These are phyloP conservation scores for Phalaenopsis equestris DNA, from an alignment of 106 monocot species.

Conservation along the genomic window DNA sequence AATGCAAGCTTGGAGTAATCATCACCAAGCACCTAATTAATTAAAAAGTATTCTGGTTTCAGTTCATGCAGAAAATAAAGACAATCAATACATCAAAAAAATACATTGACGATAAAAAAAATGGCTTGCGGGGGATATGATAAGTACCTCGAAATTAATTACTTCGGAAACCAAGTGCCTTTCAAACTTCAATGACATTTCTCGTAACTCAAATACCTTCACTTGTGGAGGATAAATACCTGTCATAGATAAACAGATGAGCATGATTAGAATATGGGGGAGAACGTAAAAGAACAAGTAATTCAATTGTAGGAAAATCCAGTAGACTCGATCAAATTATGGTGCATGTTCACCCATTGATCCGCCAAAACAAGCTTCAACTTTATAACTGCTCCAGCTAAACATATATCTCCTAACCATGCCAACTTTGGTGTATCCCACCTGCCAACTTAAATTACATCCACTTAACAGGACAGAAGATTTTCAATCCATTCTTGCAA, in stretches of 20 bases:
- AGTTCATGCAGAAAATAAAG: background rate
- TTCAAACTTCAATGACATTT: slow-evolving; percentile 89
- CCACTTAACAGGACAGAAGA: background rate
- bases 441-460: background rate
- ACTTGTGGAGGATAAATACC: slow-evolving; percentile 98
- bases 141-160: slow-evolving; percentile 73
- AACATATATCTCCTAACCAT: background rate
- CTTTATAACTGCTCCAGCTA: background rate
- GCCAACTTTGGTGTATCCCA: background rate
- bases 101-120: background rate
- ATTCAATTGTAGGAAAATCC: background rate
- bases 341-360: background rate
- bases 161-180: slow-evolving; percentile 93
- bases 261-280: background rate
- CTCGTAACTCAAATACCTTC: slow-evolving; percentile 75
- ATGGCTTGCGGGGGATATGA: background rate
- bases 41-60: background rate
- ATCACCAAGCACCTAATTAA: slow-evolving; percentile 50
- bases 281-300: background rate
- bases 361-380: background rate
- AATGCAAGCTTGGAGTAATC: slow-evolving; percentile 77
- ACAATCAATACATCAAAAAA: background rate
- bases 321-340: background rate
- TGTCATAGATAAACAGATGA: slow-evolving; percentile 9
- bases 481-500: background rate